phyloP scores from a whole-genome alignment of 2,329 filamentous ascomycete genomes.

The Monosporascus sp. region DNA sequence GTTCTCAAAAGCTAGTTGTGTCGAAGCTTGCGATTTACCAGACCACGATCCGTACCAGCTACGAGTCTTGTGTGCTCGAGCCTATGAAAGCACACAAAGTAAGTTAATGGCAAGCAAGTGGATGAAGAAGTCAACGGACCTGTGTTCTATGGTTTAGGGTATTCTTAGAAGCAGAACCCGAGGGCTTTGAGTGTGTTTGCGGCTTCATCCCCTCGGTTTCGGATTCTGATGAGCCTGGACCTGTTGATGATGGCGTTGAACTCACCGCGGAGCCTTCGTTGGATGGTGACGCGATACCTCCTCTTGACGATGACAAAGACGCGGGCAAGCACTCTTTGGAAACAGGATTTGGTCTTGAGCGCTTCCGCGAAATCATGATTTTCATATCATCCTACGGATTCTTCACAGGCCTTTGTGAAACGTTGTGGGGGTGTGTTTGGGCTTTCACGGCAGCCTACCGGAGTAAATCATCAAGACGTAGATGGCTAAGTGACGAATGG shows the following conservation, averaged over 20 bases:
- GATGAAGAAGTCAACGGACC: slow-evolving; percentile 9
- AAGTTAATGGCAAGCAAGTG: background rate
- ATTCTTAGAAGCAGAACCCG: slow-evolving; percentile 7
- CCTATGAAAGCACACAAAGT: slow-evolving; percentile 26
- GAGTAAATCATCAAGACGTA: too few species aligned
- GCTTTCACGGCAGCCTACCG: too few species aligned
- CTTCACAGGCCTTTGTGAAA: background rate
- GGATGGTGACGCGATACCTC: slow-evolving; percentile 19
- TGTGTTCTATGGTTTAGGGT: slow-evolving; percentile 10
- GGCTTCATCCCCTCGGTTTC: slow-evolving; percentile 13
- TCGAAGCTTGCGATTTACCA: slow-evolving; percentile 54
- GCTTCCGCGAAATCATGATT: slow-evolving; percentile 38
- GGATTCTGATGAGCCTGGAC: slow-evolving; percentile 3
- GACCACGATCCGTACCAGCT: slow-evolving; percentile 64
- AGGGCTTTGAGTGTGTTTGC: slow-evolving; percentile 6
- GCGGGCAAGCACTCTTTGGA: slow-evolving; percentile 17
- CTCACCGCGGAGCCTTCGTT: background rate
- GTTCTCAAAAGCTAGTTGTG: slow-evolving; percentile 54
- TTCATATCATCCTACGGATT: slow-evolving; percentile 2
- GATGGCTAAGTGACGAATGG: background rate
- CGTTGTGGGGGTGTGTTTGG: too few species aligned
- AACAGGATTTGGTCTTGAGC: slow-evolving; percentile 31
- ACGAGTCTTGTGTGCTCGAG: slow-evolving; percentile 38
- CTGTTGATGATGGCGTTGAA: background rate
- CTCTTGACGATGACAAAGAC: slow-evolving; percentile 11